Evolutionary conservation across 495 filamentous ascomycete species (phyloP).

Genomic region (Xylaria palmicola): DNA sequence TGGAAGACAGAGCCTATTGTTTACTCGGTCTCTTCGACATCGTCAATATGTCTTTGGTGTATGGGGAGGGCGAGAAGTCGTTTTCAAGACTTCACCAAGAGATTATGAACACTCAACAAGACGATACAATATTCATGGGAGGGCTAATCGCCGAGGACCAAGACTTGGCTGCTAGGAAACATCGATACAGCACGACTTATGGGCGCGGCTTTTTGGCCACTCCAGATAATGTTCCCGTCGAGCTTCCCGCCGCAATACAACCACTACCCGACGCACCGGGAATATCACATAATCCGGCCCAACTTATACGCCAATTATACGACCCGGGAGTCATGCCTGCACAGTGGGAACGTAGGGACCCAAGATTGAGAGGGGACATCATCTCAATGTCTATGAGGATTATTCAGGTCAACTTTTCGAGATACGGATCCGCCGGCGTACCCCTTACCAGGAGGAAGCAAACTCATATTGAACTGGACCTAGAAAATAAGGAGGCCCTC

Average conservation of each 20-base stretch:
- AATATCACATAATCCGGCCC: not conserved
- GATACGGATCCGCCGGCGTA: not conserved
- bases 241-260: not conserved
- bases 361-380: not conserved
- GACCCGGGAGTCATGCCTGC: not conserved
- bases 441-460: not conserved
- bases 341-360: not conserved
- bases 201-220: not conserved
- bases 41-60: conserved; percentile 11
- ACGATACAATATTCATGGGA: conserved; percentile 2
- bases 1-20: conserved; percentile 16
- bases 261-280: not conserved
- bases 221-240: not conserved
- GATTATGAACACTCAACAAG: not conserved
- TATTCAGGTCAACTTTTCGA: not conserved
- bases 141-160: not conserved
- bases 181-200: not conserved
- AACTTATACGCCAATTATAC: not conserved
- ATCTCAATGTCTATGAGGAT: not conserved
- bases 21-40: conserved; percentile 11
- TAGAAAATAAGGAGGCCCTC: not conserved
- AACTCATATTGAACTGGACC: not conserved
- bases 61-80: conserved; percentile 6
- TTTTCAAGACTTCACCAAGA: conserved; percentile 2
- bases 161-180: not conserved